phyloP scores from a whole-genome alignment of 768 basidiomycete species.

The Tylopilus rubrobrunneus region DNA sequence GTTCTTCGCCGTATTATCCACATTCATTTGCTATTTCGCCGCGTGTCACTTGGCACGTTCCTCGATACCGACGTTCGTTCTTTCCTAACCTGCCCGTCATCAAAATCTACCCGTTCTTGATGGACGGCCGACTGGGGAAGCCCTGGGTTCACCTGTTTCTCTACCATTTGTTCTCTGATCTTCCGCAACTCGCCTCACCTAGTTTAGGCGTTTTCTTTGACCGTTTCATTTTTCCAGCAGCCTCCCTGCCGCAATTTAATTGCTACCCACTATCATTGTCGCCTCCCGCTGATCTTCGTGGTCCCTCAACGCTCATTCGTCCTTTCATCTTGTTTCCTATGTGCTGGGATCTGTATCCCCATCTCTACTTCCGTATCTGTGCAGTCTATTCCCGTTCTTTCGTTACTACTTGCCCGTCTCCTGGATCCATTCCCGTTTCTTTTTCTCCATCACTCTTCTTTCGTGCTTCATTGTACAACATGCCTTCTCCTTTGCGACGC shows the following conservation, averaged over 20 bases:
- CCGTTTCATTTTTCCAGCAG: not conserved
- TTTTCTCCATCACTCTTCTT: not conserved
- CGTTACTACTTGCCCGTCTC: not conserved
- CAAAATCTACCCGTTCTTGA: not conserved
- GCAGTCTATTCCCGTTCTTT: not conserved
- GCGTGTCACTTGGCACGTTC: not conserved
- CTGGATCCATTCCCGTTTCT: not conserved
- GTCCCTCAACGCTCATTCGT: constrained; percentile 3
- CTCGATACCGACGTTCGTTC: not conserved
- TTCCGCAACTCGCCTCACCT: not conserved
- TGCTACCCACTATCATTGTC: not conserved
- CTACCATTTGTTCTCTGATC: not conserved
- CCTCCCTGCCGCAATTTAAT: no score
- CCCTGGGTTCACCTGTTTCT: not conserved
- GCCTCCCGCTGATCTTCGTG: not conserved
- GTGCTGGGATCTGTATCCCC: constrained; percentile 8
- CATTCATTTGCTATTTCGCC: constrained; percentile 5
- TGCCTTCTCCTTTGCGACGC: not conserved
- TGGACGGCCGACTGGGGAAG: not conserved
- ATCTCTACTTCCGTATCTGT: not conserved
- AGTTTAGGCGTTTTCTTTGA: not conserved
- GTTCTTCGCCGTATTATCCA: not conserved
- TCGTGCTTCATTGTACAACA: constrained; percentile 18
- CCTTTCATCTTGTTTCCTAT: not conserved
- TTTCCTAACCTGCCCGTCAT: not conserved